Evolutionary conservation across 169 alveolate genomes (phyloP).

Genomic region (Plasmodium vinckei): DNA sequence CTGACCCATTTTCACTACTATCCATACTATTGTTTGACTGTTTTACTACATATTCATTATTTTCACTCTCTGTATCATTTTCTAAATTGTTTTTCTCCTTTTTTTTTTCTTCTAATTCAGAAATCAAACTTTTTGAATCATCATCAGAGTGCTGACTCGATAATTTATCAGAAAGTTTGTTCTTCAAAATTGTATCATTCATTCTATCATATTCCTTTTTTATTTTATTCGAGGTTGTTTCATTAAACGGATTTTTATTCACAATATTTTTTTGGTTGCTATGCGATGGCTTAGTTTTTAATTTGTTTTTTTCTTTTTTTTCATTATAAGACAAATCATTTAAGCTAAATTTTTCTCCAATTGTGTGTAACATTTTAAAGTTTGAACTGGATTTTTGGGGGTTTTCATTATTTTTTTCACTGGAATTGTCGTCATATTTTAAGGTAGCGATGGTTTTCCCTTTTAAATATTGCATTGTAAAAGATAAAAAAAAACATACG

Average conservation of each 20-base stretch:
- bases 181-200: not conserved
- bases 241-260: not conserved
- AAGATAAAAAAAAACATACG: not conserved
- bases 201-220: not conserved
- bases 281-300: constrained; percentile 20
- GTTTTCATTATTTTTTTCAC: not conserved
- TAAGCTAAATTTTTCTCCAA: not conserved
- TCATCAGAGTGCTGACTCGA: not conserved
- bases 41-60: not conserved
- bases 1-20: not conserved
- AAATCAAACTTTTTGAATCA: not conserved
- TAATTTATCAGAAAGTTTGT: not conserved
- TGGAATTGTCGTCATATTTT: constrained; percentile 12
- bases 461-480: constrained; percentile 22
- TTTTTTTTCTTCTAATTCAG: not conserved
- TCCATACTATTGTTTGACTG: not conserved
- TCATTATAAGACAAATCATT: constrained; percentile 16
- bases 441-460: constrained; percentile 40
- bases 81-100: not conserved
- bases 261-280: constrained; percentile 1
- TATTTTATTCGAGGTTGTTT: not conserved
- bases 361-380: constrained; percentile 25
- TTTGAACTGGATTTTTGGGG: not conserved
- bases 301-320: constrained; percentile 2
- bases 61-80: not conserved